Percentiles rank a stretch among this genome's conserved stretches.
These are phyloP conservation scores for Tricladium varicosporioides DNA, from an alignment of 2,329 filamentous ascomycete genomes.

Conservation along the genomic window DNA sequence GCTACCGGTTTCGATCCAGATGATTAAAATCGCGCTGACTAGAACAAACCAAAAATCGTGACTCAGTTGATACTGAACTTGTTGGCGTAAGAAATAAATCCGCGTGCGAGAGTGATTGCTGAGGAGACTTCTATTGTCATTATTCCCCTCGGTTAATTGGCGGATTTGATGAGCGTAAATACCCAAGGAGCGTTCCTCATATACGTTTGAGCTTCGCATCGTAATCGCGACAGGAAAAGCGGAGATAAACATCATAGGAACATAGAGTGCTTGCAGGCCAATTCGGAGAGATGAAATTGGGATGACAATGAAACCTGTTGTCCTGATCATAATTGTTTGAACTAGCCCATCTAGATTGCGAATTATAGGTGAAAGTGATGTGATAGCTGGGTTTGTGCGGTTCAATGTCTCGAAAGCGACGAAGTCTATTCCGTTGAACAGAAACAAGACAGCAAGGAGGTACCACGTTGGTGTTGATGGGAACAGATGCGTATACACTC, in stretches of 20 bases:
- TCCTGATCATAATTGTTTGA: constrained; percentile 59
- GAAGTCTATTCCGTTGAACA: constrained; percentile 62
- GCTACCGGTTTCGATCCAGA: constrained; percentile 1
- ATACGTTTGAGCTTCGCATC: constrained; percentile 65
- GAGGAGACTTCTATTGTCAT: not conserved
- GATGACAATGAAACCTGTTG: constrained; percentile 63
- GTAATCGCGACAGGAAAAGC: constrained; percentile 59
- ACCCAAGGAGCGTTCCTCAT: constrained; percentile 64
- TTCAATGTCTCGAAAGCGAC: constrained; percentile 61
- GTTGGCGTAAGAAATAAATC: not conserved
- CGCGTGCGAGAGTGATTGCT: not conserved
- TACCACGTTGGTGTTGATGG: constrained; percentile 62
- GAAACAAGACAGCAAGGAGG: constrained; percentile 55
- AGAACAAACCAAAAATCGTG: constrained; percentile 1
- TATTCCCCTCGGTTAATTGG: not conserved
- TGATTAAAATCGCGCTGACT: not conserved
- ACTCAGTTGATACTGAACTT: not conserved
- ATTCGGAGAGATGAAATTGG: constrained; percentile 52
- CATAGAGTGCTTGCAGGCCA: constrained; percentile 55
- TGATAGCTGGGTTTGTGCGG: constrained; percentile 54
- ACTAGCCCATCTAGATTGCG: constrained; percentile 62
- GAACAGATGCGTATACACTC: constrained; percentile 61
- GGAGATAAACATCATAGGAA: constrained; percentile 63
- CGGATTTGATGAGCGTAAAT: constrained; percentile 36
- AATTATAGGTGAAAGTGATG: constrained; percentile 47